Percentiles rank a stretch among this genome's conserved stretches.
phyloP scores from a whole-genome alignment of 2,329 filamentous ascomycete species.

The Beauveria pseudobassiana region DNA sequence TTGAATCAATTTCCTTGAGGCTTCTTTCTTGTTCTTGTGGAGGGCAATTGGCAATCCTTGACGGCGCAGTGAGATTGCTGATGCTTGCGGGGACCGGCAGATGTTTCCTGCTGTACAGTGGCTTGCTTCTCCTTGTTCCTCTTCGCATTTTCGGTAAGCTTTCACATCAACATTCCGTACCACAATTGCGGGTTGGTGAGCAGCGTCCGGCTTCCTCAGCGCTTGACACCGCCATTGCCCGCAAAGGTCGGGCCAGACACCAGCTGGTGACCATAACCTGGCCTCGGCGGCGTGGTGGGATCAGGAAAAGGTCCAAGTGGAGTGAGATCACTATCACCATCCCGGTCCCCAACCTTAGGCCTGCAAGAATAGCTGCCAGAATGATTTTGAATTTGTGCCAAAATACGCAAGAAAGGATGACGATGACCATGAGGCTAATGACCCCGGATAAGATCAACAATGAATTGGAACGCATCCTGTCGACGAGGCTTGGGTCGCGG shows the following conservation, averaged over 20 bases:
- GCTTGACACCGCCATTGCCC: no score
- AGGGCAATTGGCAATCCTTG: no score
- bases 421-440: background rate
- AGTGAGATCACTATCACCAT: background rate
- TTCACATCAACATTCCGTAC: no score
- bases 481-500: background rate
- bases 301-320: background rate
- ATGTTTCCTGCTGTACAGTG: no score
- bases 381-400: background rate
- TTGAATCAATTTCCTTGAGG: background rate
- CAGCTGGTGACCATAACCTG: background rate
- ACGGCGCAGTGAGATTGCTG: no score
- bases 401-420: background rate
- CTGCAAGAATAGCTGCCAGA: background rate
- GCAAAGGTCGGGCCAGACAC: background rate
- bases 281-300: background rate
- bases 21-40: no score
- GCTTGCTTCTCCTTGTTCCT: no score
- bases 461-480: background rate
- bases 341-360: background rate
- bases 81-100: no score
- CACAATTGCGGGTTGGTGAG: no score
- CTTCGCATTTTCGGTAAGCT: no score
- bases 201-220: no score
- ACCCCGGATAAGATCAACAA: background rate